Conservation (phyloP, 1,139 yeast genomes). For the Hyphopichia burtonii region DNA sequence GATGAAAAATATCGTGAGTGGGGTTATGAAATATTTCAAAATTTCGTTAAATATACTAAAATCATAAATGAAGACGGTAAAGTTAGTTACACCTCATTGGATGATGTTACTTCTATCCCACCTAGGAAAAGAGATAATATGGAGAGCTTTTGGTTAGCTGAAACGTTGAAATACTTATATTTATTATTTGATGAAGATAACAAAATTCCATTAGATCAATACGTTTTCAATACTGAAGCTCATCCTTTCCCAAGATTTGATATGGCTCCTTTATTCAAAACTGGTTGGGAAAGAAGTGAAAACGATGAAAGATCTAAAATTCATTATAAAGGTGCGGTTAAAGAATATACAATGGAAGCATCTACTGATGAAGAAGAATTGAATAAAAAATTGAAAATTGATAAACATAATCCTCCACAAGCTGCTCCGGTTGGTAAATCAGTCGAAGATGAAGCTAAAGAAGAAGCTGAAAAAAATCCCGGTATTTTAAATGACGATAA, state of each 20-base stretch:
- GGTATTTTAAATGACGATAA: constrained; percentile 20
- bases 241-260: constrained; percentile 83
- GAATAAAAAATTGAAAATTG: constrained; percentile 17
- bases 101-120: constrained; percentile 65
- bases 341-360: constrained; percentile 6
- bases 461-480: constrained; percentile 38
- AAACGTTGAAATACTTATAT: constrained; percentile 85
- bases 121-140: constrained; percentile 63
- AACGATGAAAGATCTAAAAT: constrained; percentile 3
- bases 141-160: constrained; percentile 95
- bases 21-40: constrained; percentile 85
- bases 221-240: constrained; percentile 89
- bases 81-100: constrained; percentile 62
- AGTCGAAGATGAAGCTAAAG: constrained; percentile 34
- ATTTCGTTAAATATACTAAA: constrained; percentile 61
- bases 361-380: constrained; percentile 19
- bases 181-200: constrained; percentile 70
- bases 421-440: constrained; percentile 48
- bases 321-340: constrained; percentile 3
- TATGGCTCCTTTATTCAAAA: constrained; percentile 51
- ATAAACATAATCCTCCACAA: constrained; percentile 35
- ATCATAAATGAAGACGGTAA: constrained; percentile 52
- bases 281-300: constrained; percentile 57
- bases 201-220: constrained; percentile 57
- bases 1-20: constrained; percentile 82